These are phyloP conservation scores for Dictyostelium intermedium DNA, from an alignment of 78 protist species.

Conservation along the genomic window DNA sequence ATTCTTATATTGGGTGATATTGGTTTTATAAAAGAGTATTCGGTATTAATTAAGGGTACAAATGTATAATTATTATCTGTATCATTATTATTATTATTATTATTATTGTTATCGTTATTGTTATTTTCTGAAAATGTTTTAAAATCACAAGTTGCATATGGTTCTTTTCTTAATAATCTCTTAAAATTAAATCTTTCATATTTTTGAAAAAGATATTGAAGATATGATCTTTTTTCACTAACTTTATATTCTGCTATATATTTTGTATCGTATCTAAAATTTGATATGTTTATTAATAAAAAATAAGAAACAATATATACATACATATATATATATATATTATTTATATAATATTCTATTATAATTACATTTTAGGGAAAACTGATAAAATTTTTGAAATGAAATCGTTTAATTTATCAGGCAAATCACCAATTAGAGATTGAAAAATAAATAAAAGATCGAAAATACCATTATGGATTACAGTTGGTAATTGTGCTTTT, in stretches of 20 bases:
- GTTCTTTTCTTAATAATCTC: background rate
- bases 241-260: slow-evolving; percentile 52
- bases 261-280: slow-evolving; percentile 54
- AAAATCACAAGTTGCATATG: slow-evolving; percentile 1
- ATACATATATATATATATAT: background rate
- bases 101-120: background rate
- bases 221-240: slow-evolving; percentile 30
- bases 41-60: slow-evolving; percentile 1
- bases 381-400: slow-evolving; percentile 4
- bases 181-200: slow-evolving; percentile 20
- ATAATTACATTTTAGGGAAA: slow-evolving; percentile 55
- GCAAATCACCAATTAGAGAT: slow-evolving; percentile 41
- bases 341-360: too few species aligned
- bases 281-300: too few species aligned
- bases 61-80: background rate
- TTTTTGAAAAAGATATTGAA: slow-evolving; percentile 61
- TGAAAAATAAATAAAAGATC: slow-evolving; percentile 40
- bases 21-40: background rate
- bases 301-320: too few species aligned
- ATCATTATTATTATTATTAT: too few species aligned
- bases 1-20: background rate
- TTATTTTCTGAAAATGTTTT: background rate
- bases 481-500: background rate
- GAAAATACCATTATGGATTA: slow-evolving; percentile 52
- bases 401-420: slow-evolving; percentile 27